Evolutionary conservation across 805 yeast genomes (phyloP).

Genomic region (Metschnikowia koreensis): DNA sequence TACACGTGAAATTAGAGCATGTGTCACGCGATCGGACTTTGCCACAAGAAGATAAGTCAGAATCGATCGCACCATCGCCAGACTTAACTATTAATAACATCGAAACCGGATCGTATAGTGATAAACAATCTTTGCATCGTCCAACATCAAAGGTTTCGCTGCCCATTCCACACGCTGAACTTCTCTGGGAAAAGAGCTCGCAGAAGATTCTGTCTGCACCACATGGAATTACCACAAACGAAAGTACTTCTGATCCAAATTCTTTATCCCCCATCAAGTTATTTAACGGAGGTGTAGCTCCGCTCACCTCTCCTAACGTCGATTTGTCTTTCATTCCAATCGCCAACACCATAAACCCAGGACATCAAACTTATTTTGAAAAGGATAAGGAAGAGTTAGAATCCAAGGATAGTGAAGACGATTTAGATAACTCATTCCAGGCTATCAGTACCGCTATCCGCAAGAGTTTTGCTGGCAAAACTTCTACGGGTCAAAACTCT

Average conservation of each 20-base stretch:
- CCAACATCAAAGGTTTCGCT: no score
- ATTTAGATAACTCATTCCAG: constrained; percentile 42
- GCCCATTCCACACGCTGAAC: no score
- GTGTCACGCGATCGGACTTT: neutral
- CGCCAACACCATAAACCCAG: constrained; percentile 15
- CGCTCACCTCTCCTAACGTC: constrained; percentile 20
- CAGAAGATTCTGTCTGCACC: no score
- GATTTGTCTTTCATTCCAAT: constrained; percentile 26
- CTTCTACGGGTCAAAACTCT: constrained; percentile 9
- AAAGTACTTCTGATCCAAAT: neutral
- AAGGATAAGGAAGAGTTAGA: neutral
- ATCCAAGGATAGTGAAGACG: constrained; percentile 3
- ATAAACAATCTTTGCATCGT: no score
- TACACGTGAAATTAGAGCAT: neutral
- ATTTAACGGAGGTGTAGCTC: constrained; percentile 8
- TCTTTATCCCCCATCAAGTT: constrained; percentile 5
- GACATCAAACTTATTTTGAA: constrained; percentile 1
- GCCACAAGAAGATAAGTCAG: neutral
- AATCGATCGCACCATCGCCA: neutral
- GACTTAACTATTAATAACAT: neutral
- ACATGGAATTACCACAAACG: no score
- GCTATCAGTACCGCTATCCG: constrained; percentile 48
- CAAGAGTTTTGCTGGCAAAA: constrained; percentile 42
- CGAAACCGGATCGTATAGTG: no score
- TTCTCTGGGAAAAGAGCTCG: no score